Conservation (phyloP, 2,329 filamentous ascomycete species). For the Graphilbum sp. region DNA sequence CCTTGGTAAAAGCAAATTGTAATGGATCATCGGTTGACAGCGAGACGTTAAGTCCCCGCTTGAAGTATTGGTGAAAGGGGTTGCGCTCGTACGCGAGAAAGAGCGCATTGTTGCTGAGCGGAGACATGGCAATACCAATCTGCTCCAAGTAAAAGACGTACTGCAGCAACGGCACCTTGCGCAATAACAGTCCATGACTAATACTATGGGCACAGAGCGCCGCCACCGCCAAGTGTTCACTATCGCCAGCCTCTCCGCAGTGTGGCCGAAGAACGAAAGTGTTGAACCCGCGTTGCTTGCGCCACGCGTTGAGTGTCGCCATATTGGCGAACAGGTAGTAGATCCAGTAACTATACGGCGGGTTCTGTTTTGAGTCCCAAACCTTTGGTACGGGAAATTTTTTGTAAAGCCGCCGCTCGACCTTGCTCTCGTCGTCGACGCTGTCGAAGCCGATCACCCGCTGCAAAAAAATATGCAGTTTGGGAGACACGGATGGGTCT, state of each 20-base stretch:
- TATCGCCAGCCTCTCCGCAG: conserved; percentile 92
- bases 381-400: conserved; percentile 84
- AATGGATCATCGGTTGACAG: conserved; percentile 92
- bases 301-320: conserved; percentile 78
- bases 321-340: conserved; percentile 96
- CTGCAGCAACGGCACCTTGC: conserved; percentile 87
- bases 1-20: conserved; percentile 97
- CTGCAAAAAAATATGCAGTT: conserved; percentile 87
- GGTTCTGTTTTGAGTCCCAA: conserved; percentile 89
- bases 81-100: conserved; percentile 96
- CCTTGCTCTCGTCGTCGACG: conserved; percentile 95
- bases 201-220: conserved; percentile 92
- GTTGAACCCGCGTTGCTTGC: conserved; percentile 84
- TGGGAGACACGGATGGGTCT: conserved; percentile 71
- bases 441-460: conserved; percentile 94
- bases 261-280: conserved; percentile 87
- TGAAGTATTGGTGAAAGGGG: conserved; percentile 90
- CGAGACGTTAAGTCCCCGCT: conserved; percentile 85
- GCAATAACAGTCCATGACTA: conserved; percentile 78
- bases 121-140: conserved; percentile 98
- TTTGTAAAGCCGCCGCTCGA: conserved; percentile 81
- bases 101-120: conserved; percentile 89
- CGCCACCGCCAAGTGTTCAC: conserved; percentile 85
- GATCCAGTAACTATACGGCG: conserved; percentile 97
- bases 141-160: conserved; percentile 98